A percentile compares a stretch with the other conserved stretches of the same genome.
Conservation (phyloP, 805 yeast genomes). For the Ogataea methylovora region DNA sequence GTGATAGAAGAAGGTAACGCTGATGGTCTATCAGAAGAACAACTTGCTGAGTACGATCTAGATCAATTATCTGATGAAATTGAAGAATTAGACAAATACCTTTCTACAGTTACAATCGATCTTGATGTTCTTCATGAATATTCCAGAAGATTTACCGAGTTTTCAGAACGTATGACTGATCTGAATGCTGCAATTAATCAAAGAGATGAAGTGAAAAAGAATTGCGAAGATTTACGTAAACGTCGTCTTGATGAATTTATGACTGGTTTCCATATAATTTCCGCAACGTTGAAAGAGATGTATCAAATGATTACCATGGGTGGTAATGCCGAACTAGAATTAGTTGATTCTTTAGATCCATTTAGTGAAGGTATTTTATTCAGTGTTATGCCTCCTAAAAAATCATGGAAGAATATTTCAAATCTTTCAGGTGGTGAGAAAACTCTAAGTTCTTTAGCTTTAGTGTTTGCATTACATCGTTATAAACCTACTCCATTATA, state of each 20-base stretch:
- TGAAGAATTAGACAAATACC: constrained; percentile 43
- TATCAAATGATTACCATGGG: constrained; percentile 99
- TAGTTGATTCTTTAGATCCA: constrained; percentile 95
- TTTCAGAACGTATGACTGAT: constrained; percentile 51
- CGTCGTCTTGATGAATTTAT: constrained; percentile 81
- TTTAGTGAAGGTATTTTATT: constrained; percentile 94
- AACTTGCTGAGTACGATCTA: constrained; percentile 45
- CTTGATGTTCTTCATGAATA: constrained; percentile 73
- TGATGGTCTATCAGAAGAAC: constrained; percentile 9
- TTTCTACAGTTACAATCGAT: constrained; percentile 56
- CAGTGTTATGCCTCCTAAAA: constrained; percentile 98
- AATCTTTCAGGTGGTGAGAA: constrained; percentile 97
- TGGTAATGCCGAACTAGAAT: constrained; percentile 95
- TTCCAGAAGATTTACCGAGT: constrained; percentile 59
- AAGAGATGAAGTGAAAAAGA: constrained; percentile 56
- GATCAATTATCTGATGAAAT: constrained; percentile 45
- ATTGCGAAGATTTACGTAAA: constrained; percentile 63
- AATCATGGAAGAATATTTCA: constrained; percentile 93
- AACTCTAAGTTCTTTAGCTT: constrained; percentile 87
- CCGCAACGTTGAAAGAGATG: constrained; percentile 89
- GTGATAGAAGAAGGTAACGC: constrained; percentile 37
- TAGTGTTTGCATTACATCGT: constrained; percentile 92
- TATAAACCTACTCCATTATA: constrained; percentile 96
- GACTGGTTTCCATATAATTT: constrained; percentile 84
- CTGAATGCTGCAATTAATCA: constrained; percentile 58